Conservation (phyloP, 192 early-diverging fungal species). For the Coemansia sp. region DNA sequence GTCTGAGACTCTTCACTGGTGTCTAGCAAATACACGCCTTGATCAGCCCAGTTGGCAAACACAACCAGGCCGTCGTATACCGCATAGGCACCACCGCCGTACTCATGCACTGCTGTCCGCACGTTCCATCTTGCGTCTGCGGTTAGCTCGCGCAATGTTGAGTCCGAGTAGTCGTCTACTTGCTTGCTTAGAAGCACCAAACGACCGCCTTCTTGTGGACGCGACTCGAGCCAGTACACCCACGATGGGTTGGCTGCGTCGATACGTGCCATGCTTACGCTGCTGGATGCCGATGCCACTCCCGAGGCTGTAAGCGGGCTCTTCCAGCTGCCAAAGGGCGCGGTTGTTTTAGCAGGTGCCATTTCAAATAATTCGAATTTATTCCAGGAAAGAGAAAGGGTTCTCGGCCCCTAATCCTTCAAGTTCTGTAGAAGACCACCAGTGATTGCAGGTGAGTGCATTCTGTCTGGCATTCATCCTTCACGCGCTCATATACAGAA, state of each 20-base stretch:
- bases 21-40: slow-evolving; percentile 57
- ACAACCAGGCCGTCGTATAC: slow-evolving; percentile 58
- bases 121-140: slow-evolving; percentile 56
- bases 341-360: neutral
- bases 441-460: no score
- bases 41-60: slow-evolving; percentile 62
- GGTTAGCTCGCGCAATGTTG: slow-evolving; percentile 22
- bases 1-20: slow-evolving; percentile 10
- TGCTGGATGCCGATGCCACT: slow-evolving; percentile 27
- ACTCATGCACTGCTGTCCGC: slow-evolving; percentile 73
- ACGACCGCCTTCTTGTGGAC: slow-evolving; percentile 40
- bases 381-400: neutral
- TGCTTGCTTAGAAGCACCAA: slow-evolving; percentile 31
- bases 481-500: neutral
- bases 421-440: no score
- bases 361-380: neutral
- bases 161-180: slow-evolving; percentile 31
- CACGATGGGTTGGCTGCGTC: slow-evolving; percentile 27
- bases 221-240: slow-evolving; percentile 49
- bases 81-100: slow-evolving; percentile 66
- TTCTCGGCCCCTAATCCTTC: no score
- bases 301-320: slow-evolving; percentile 30
- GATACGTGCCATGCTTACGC: slow-evolving; percentile 17
- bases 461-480: no score
- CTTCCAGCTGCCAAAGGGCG: slow-evolving; percentile 50